Base-by-base conservation (phyloP, 306 rosid genomes). In the Quercus parvula region DNA sequence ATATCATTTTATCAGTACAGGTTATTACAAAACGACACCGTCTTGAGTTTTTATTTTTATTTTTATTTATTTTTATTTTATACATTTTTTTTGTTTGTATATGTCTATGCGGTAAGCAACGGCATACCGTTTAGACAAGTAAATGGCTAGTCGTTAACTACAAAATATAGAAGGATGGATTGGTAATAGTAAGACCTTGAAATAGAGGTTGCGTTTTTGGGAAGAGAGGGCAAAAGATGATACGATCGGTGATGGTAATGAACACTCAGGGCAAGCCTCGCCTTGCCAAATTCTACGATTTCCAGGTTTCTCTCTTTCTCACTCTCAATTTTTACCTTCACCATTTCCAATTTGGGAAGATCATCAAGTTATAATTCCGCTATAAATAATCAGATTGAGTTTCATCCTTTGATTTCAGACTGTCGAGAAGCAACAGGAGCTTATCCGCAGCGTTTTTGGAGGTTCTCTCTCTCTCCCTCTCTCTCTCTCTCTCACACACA, bases 211-310 rank as follows among this genome's bases (percentile, higher is more conserved):
- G 17, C 5, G 14, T 49, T 49, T 12, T 46, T 4, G 17, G 8
- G 19, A 1, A 62, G 78, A 14, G 13, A 41, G 7, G 0, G 75
- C 31, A 67, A 9, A 77, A 86, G 56, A 95, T 95, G 99, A 95
- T 95, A 62, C 90, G 83, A 55, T 86, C 97, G 56, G 99, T 93
- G 83, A 74, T 93, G 78, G 98, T 95, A 83, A 78, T 95, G 86
- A 95, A 91, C 86, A 95, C 97, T 44, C 93, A 89, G 80, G 99
- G 97, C 77, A 95, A 90, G 85, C 97, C 98, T 79, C 97, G 99
- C 70, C 91, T 95, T 67, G 82, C 96, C 64, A 95, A 93, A 78
- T 91, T 95, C 82, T 93, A 95, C 73, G 94, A 95, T 82, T 87
- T 81, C 86, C 81, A 56, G 98, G 99, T 95, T 69, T 59, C 63